Percentiles rank a stretch among this genome's conserved stretches.
These are phyloP conservation scores for Nannizziopsis barbatae DNA, from an alignment of 2,329 filamentous ascomycete species.

Conservation along the genomic window DNA sequence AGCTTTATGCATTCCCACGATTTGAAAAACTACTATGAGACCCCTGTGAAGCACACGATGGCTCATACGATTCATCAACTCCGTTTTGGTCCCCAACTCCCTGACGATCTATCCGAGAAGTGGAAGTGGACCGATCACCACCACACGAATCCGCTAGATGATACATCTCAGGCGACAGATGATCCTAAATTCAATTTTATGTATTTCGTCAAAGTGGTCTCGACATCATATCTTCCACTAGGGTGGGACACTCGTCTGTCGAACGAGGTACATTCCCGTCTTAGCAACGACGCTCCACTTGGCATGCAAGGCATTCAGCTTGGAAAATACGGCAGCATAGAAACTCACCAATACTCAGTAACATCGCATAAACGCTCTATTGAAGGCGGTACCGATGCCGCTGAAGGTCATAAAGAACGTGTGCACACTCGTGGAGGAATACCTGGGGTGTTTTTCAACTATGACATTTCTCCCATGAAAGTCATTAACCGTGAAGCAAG, in stretches of 20 bases:
- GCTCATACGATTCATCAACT: constrained; percentile 79
- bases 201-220: constrained; percentile 99
- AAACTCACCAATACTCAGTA: constrained; percentile 97
- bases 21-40: constrained; percentile 85
- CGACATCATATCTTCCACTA: constrained; percentile 84
- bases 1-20: constrained; percentile 98
- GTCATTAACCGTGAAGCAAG: constrained; percentile 92
- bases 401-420: constrained; percentile 84
- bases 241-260: constrained; percentile 62
- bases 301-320: constrained; percentile 58
- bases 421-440: constrained; percentile 84
- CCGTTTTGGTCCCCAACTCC: constrained; percentile 84
- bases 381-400: constrained; percentile 67
- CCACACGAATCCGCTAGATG: constrained; percentile 72
- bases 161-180: constrained; percentile 60
- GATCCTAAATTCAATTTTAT: constrained; percentile 91
- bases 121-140: constrained; percentile 81
- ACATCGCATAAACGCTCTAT: constrained; percentile 92
- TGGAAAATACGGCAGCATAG: constrained; percentile 64
- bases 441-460: constrained; percentile 96
- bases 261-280: constrained; percentile 26
- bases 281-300: constrained; percentile 49
- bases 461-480: constrained; percentile 99
- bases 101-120: constrained; percentile 52
- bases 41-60: constrained; percentile 67